Base-by-base conservation (phyloP, 169 alveolate species). In the Plasmodium berghei region DNA sequence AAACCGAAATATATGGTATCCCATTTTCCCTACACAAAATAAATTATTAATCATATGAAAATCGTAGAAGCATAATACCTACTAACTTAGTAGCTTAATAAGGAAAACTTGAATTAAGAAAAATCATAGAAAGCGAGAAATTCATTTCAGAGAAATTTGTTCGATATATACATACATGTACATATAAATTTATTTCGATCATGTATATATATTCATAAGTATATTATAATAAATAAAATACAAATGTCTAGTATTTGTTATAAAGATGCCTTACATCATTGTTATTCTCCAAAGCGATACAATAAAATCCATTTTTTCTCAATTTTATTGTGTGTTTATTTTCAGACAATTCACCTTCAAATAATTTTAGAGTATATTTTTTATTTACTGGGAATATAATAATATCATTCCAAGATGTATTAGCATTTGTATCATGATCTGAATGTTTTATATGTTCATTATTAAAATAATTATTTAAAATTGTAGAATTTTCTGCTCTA, bases 1-100 rank as follows among this genome's bases (percentile, higher is more conserved):
- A 83, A 28, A 5, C 90, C 90, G 46, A 83, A 83, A 26, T 83
- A 83, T 16, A 83, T 67, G 59, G 73, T 46, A 45, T 83, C 90
- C 90, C 90, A 83, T 54, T 83, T 83, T 52, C 90, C 69, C 90
- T 83, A 48, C 26, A 14, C 16, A 9, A 6, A 28, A 24, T 28
- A 34, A 34, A 34, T 34, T 3, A 34, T 34, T 5, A 34, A 3
- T 34, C 42, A 34, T 34, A 0, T 34, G 8, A 2, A 59, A 59
- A 52, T 12, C 10, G n/a, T 2, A 52, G 8, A 3, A 52, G 2
- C 59, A n/a, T 5, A 1, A 9, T 9, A n/a, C 8, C 4, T 14
- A 9, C 59, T 4, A 52, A 26, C 26, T 24, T 6, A 40, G 56
- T 12, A 63, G 72, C 10, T 63, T 9, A 63, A 63, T 10, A 63